Conservation (phyloP, 148 eudicot genomes). For the Vaccinium myrtillus region DNA sequence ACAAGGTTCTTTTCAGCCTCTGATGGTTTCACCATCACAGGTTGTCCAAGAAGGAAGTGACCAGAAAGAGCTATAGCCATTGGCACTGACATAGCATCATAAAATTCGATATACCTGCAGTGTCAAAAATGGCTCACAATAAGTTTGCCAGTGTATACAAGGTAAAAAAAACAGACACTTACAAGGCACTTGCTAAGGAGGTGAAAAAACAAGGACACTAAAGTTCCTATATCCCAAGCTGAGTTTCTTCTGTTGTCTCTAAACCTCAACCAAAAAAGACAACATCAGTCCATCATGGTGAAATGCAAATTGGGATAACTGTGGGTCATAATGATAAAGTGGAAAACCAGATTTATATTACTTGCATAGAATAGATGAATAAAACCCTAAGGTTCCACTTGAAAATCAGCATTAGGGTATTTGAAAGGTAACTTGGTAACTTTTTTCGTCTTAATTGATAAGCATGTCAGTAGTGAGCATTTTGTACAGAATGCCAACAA, state of each 20-base stretch:
- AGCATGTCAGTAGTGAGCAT: not conserved
- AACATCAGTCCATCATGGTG: constrained; percentile 29
- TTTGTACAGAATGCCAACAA: not conserved
- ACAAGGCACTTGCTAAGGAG: constrained; percentile 36
- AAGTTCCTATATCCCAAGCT: constrained; percentile 39
- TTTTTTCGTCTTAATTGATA: not conserved
- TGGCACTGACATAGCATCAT: constrained; percentile 93
- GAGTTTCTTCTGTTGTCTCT: constrained; percentile 47
- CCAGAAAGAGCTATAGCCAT: constrained; percentile 97
- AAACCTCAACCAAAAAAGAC: constrained; percentile 35
- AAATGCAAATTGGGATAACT: not conserved
- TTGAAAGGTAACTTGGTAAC: not conserved
- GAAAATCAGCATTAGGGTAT: not conserved
- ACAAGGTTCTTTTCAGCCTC: constrained; percentile 99
- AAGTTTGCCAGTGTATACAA: constrained; percentile 21
- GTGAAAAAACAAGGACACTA: constrained; percentile 32
- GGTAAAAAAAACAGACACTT: constrained; percentile 28
- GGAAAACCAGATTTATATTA: not conserved
- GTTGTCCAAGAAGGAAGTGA: constrained; percentile 86
- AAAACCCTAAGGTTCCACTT: not conserved
- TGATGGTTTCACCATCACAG: constrained; percentile 98
- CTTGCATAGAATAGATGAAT: not conserved
- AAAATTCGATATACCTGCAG: constrained; percentile 89
- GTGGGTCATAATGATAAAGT: not conserved
- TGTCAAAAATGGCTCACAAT: constrained; percentile 18